Evolutionary conservation across 805 yeast genomes (phyloP), one percentile per base, ranked within the genome.

Genomic region (Debaryomyces tyrocola): DNA sequence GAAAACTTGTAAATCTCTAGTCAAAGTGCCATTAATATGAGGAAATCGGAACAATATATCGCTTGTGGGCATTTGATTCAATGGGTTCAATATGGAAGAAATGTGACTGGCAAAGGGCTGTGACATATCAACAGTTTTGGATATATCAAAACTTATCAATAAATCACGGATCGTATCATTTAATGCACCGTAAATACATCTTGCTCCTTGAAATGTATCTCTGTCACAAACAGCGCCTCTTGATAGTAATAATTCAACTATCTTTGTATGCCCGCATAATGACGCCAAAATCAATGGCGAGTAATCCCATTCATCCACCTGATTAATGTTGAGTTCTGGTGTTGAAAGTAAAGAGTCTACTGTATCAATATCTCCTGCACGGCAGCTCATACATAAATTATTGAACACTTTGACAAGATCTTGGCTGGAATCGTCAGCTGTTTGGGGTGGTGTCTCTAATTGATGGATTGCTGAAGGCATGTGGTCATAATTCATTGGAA

Each of bases 181-280:
- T 46, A 87, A 64, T 0, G 95, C 94, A 2, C 91, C 94, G 57
- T 87, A 86, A 2, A 87, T 73, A 53, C 92, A 86, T 37, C 74
- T 73, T 10, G 85, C 88, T 2, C 95, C 94, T 60, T 86, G 87
- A 57, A 82, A 82, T n/a, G 90, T 83, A 58, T 87, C 92, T 56
- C 89, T 74, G 61, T 85, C 91, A 61, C 92, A 86, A 6, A 82
- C 73, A 0, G 94, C 90, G 6, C 96, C 96, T 36, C 72, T 51
- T 38, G 78, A 73, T 8, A 87, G 67, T 18, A 87, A 65, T 41
- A 83, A 61, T 44, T 68, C 70, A n/a, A 87, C 94, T 4, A 87
- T 74, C 1, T 67, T 69, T 49, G 74, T 75, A 60, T 87, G 92
- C 0, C 95, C 95, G 67, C 95, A 87, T 10, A 87, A 58, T 14